A percentile compares a stretch with the other conserved stretches of the same genome.
phyloP scores from a whole-genome alignment of 441 rosid genomes.

The Manihot esculenta region DNA sequence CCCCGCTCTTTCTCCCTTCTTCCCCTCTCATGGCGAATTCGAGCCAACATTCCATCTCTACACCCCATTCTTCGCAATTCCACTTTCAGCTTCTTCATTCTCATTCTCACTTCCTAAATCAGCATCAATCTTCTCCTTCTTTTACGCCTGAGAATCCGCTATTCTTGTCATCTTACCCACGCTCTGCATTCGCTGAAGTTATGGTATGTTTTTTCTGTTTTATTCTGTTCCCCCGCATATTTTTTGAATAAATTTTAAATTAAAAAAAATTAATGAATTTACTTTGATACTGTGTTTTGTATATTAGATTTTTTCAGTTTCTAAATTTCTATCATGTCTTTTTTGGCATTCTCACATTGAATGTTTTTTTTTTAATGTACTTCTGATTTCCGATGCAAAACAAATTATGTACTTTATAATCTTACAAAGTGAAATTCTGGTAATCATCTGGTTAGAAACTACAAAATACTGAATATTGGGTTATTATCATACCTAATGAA shows the following conservation, averaged over 20 bases:
- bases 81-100: slow-evolving; percentile 24
- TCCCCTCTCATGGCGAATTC: slow-evolving; percentile 35
- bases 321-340: neutral
- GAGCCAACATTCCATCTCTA: slow-evolving; percentile 42
- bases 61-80: slow-evolving; percentile 35
- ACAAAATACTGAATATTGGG: no score
- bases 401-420: no score
- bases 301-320: neutral
- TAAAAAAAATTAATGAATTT: no score
- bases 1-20: no score
- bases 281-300: neutral
- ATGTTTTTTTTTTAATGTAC: neutral
- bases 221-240: no score
- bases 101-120: slow-evolving; percentile 1
- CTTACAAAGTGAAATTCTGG: no score
- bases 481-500: no score
- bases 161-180: slow-evolving; percentile 16
- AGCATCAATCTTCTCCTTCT: slow-evolving; percentile 12
- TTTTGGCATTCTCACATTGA: neutral
- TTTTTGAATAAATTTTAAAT: no score
- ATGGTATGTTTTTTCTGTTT: slow-evolving; percentile 28
- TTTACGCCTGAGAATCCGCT: slow-evolving; percentile 2
- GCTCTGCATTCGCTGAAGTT: slow-evolving; percentile 32
- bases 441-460: no score
- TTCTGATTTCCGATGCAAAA: no score